These are phyloP conservation scores for Neofusicoccum kwambonambiense DNA, from an alignment of 2,329 filamentous ascomycete species.

Conservation along the genomic window DNA sequence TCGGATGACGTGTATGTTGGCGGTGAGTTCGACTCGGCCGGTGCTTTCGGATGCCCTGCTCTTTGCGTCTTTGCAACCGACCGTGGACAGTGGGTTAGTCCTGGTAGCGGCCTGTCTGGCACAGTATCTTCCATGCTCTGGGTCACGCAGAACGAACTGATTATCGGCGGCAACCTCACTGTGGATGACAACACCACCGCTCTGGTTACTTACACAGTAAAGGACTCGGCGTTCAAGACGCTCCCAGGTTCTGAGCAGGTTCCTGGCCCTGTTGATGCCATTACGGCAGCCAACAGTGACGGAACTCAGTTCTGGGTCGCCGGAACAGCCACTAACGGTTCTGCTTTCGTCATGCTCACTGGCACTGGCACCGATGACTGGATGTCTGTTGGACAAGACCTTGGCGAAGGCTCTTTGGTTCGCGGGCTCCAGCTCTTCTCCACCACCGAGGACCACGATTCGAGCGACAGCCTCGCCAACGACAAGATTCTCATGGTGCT, in stretches of 20 bases:
- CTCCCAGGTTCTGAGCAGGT: slow-evolving; percentile 64
- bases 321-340: slow-evolving; percentile 67
- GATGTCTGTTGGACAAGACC: slow-evolving; percentile 61
- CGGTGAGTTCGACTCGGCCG: slow-evolving; percentile 79
- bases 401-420: slow-evolving; percentile 67
- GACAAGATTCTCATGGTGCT: slow-evolving; percentile 77
- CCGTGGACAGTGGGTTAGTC: slow-evolving; percentile 73
- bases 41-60: slow-evolving; percentile 75
- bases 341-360: slow-evolving; percentile 65
- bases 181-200: slow-evolving; percentile 64
- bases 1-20: slow-evolving; percentile 79
- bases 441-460: slow-evolving; percentile 65
- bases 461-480: slow-evolving; percentile 61
- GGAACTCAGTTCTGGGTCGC: slow-evolving; percentile 77
- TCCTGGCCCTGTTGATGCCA: slow-evolving; percentile 75
- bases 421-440: slow-evolving; percentile 79
- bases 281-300: slow-evolving; percentile 72
- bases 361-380: slow-evolving; percentile 76
- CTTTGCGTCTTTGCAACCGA: slow-evolving; percentile 77
- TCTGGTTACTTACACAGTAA: slow-evolving; percentile 71
- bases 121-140: slow-evolving; percentile 72
- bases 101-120: slow-evolving; percentile 70
- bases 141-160: slow-evolving; percentile 67
- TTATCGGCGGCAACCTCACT: slow-evolving; percentile 75
- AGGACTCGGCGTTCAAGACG: slow-evolving; percentile 63